Evolutionary conservation across 768 basidiomycete genomes (phyloP), one percentile per base, ranked within the genome.

Genomic region (Phaffia australis): DNA sequence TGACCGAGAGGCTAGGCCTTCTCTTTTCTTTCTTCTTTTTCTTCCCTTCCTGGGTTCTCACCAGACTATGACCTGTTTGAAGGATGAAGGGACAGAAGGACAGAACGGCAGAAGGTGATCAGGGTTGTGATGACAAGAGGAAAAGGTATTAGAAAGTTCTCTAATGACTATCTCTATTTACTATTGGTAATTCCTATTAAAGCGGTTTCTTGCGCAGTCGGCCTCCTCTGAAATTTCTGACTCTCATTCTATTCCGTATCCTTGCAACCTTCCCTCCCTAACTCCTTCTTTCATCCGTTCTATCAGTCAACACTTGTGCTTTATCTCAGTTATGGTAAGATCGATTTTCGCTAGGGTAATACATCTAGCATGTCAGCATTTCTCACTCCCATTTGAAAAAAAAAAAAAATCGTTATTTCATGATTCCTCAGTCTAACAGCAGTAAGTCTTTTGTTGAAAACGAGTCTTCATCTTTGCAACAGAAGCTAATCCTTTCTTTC

Each of bases 171-270:
- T 48, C 65, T 59, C 9, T 56, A 18, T 75, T 87, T 65, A 88
- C 91, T 75, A 85, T 87, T 91, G 72, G 88, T 92, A 74, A 75
- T 84, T 8, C 77, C 89, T 32, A 85, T 89, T 80, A 86, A 85
- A 68, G 79, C 93, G 50, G 85, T 89, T 63, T 66, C 71, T 71
- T 63, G 35, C 35, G 35, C 35, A 42, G 35, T 42, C 35, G 11
- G 35, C 35, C 35, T 42, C 11, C 35, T 42, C 35, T 42, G 4
- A 42, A 42, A 5, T 42, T 42, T 42, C 35, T 11, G 11, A 42
- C 35, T 42, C 35, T 42, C 73, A 59, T 70, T 73, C 55, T 70
- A 70, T 25, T 70, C 71, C 11, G 35, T 11, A 67, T 70, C 6
- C 29, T 70, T 42, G n/a, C n/a, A n/a, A n/a, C 11, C 11, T 11